Evolutionary conservation across 1,139 yeast genomes (phyloP), one percentile per base, ranked within the genome.

Genomic region (Pneumocystis canis): DNA sequence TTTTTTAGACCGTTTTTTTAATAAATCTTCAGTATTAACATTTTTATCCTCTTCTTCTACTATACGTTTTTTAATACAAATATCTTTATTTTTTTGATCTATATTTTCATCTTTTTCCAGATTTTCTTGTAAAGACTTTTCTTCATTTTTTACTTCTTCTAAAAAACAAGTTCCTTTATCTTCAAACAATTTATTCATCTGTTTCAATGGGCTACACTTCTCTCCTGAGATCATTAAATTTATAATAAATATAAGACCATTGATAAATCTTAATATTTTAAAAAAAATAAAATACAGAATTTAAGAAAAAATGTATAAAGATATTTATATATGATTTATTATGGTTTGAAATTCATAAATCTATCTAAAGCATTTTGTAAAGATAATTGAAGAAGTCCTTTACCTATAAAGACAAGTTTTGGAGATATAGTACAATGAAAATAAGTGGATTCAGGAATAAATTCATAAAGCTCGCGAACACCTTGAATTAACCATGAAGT

Each of bases 401-500:
- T 56, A 18, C 64, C 64, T 31, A 61, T 31, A 33, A 61, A 39
- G 2, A 60, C 30, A 20, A 61, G 37, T 9, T 61, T 60, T 60
- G 56, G 35, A 78, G 25, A 76, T 71, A 0, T 64, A 1, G 77
- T n/a, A n/a, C n/a, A 77, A 54, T 75, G 73, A 41, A 78, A 70
- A 4, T 69, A 70, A 0, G 79, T 82, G 0, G 81, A 81, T 18
- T 63, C 60, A 2, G 65, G 65, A 5, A 85, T 79, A 0, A 89
- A 78, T 67, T 92, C 98, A 73, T 89, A 92, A 0, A 96, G 88
- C 65, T 89, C 95, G 66, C 97, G 77, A 0, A 92, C 98, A 4
- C 95, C 97, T 72, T 92, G 98, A n/a, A 92, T 75, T 1, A 92
- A 89, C 59, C 69, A 69, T n/a, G 80, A 83, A 2, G 71, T 71